A percentile compares a stretch with the other conserved stretches of the same genome.
Conservation (phyloP, 306 rosid genomes). For the Sicyos edulis region DNA sequence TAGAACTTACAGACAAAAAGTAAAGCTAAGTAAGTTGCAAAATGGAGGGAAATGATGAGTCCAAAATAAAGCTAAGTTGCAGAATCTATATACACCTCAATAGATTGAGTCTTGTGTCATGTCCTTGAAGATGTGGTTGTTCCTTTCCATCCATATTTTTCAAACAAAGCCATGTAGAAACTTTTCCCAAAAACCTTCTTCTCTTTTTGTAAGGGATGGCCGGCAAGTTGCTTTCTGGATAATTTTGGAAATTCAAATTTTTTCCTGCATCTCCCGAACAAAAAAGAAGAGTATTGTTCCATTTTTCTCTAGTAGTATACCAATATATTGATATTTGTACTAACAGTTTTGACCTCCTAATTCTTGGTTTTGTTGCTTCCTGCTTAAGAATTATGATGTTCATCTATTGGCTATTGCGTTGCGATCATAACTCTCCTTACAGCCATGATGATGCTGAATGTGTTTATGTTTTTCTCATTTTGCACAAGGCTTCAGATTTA, state of each 20-base stretch:
- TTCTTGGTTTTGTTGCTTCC: neutral
- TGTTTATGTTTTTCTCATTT: neutral
- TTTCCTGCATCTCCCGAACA: neutral
- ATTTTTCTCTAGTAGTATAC: neutral
- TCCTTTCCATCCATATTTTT: too few species aligned
- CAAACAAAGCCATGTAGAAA: too few species aligned
- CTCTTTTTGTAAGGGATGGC: too few species aligned
- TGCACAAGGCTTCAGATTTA: neutral
- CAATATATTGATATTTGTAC: neutral
- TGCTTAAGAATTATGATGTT: neutral
- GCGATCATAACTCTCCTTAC: neutral
- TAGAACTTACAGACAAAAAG: too few species aligned
- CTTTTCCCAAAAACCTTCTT: too few species aligned
- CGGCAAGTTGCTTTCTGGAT: neutral
- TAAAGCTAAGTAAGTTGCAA: too few species aligned
- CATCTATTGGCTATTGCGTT: neutral
- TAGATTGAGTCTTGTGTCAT: too few species aligned
- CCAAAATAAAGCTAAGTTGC: too few species aligned
- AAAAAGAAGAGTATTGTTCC: neutral
- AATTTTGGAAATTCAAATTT: neutral
- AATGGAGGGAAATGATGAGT: too few species aligned
- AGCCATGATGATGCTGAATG: neutral
- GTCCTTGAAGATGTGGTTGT: too few species aligned
- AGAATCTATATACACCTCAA: too few species aligned
- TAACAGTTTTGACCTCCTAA: neutral